Base-by-base conservation (phyloP, 805 yeast species). In the Jamesozyma piceae region DNA sequence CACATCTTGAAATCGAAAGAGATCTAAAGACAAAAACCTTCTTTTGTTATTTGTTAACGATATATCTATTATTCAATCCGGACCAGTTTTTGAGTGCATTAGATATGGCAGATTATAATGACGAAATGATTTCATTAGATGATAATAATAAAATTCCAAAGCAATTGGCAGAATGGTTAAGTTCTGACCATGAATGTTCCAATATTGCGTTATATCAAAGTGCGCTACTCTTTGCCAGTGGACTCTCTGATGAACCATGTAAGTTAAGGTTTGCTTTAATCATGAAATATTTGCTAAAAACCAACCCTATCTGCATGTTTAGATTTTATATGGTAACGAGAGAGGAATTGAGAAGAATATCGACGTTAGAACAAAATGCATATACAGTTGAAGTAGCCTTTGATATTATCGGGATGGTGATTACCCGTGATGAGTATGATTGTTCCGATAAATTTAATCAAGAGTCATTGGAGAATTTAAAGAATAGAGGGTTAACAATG, bases 81-180 rank as follows among this genome's bases (percentile, higher is more conserved):
- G 62, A 63, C 3, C 71, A 69, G 8, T 51, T 72, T 28, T 43
- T 49, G 3, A 47, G 51, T 15, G 39, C 57, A 0, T 46, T 71
- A 4, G 53, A 58, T 19, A 63, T 59, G 4, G 59, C 64, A 39
- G 69, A 65, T 4, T 27, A 69, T 15, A 57, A 56, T 14, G 54
- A 53, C 4, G 65, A 63, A 3, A 45, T 55, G 43, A 43, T 63
- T 8, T 35, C 41, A 2, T 38, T 71, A 20, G 60, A 55, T 29
- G 65, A 61, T 1, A 56, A 57, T 4, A 50, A 58, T 15, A 55
- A 54, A n/a, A 52, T 70, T 5, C 76, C 77, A 17, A 49, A 53
- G 21, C 34, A 45, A 10, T 48, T 68, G 21, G 45, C 62, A 10
- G 59, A 53, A 43, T 55, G 63, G 57, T 27, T 65, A 17, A 24